Evolutionary conservation across 495 filamentous ascomycete species (phyloP).

Genomic region (Neurospora cerealis): DNA sequence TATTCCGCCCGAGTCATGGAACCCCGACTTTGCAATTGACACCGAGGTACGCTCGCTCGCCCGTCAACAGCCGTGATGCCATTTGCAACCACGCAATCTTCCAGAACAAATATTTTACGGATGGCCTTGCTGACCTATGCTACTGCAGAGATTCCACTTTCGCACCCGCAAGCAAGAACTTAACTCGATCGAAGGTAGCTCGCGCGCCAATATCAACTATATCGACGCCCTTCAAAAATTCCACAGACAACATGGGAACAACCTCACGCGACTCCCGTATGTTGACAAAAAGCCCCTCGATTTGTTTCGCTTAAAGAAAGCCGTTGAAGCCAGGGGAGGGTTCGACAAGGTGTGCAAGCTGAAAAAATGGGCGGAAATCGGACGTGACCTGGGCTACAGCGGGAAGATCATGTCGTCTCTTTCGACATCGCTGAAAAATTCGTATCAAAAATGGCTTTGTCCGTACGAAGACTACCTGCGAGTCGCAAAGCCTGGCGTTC

Average conservation of each 20-base stretch:
- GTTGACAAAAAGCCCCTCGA: constrained; percentile 98
- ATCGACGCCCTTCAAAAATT: constrained; percentile 92
- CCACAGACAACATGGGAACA: constrained; percentile 92
- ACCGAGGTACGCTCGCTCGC: constrained; percentile 64
- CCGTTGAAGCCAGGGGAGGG: constrained; percentile 84
- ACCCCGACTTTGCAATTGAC: constrained; percentile 90
- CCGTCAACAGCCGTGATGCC: neutral
- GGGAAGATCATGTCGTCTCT: constrained; percentile 99
- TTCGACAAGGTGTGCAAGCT: constrained; percentile 94
- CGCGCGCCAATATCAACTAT: constrained; percentile 90
- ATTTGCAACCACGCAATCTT: neutral
- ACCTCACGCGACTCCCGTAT: constrained; percentile 85
- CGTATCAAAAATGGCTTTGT: constrained; percentile 89
- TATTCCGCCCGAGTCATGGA: constrained; percentile 88
- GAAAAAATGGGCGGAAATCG: constrained; percentile 99
- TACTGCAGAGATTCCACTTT: constrained; percentile 84
- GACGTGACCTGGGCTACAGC: constrained; percentile 92
- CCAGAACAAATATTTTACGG: neutral
- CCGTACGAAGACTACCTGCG: constrained; percentile 95
- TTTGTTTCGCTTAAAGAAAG: constrained; percentile 92
- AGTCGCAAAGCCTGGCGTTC: constrained; percentile 90
- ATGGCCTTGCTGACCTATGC: constrained; percentile 4
- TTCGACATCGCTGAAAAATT: constrained; percentile 97
- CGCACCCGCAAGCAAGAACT: constrained; percentile 93
- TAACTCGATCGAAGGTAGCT: constrained; percentile 97